Evolutionary conservation across 2,329 filamentous ascomycete species (phyloP).

Genomic region (Colletotrichum sp.): DNA sequence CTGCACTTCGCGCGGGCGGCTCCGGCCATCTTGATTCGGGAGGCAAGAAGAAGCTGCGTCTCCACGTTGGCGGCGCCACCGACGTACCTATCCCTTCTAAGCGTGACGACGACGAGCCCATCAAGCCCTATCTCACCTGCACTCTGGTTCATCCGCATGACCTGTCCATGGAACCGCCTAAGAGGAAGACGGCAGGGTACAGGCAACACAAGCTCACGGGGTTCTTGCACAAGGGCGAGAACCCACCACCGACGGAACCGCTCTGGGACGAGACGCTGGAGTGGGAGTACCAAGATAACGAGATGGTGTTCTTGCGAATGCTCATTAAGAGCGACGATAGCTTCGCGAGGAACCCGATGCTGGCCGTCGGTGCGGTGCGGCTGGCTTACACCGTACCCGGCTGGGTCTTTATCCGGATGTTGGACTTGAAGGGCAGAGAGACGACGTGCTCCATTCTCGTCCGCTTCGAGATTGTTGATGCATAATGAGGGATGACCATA

Average conservation of each 20-base stretch:
- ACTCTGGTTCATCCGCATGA: slow-evolving; percentile 65
- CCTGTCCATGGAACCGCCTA: slow-evolving; percentile 51
- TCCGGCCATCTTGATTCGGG: slow-evolving; percentile 49
- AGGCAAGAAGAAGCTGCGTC: slow-evolving; percentile 51
- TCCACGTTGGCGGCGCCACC: slow-evolving; percentile 68
- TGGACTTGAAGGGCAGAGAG: slow-evolving; percentile 69
- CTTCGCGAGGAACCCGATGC: slow-evolving; percentile 66
- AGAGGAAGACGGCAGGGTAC: slow-evolving; percentile 67
- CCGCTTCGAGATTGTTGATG: slow-evolving; percentile 61
- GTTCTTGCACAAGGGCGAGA: slow-evolving; percentile 62
- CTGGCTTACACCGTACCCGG: slow-evolving; percentile 59
- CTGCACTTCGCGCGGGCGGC: slow-evolving; percentile 61
- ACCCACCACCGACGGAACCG: slow-evolving; percentile 64
- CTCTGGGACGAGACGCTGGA: slow-evolving; percentile 70
- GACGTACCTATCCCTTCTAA: slow-evolving; percentile 61
- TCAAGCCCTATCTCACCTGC: slow-evolving; percentile 71
- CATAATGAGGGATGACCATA: not conserved
- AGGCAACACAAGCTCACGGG: slow-evolving; percentile 61
- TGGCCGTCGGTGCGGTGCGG: slow-evolving; percentile 65
- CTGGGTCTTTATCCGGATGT: slow-evolving; percentile 69
- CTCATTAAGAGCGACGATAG: slow-evolving; percentile 71
- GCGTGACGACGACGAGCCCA: slow-evolving; percentile 50
- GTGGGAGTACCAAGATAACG: slow-evolving; percentile 73
- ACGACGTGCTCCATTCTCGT: slow-evolving; percentile 67
- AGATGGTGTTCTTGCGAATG: slow-evolving; percentile 68